These are phyloP conservation scores for Fistulifera solaris DNA, from an alignment of 108 stramenopile species.

Conservation along the genomic window DNA sequence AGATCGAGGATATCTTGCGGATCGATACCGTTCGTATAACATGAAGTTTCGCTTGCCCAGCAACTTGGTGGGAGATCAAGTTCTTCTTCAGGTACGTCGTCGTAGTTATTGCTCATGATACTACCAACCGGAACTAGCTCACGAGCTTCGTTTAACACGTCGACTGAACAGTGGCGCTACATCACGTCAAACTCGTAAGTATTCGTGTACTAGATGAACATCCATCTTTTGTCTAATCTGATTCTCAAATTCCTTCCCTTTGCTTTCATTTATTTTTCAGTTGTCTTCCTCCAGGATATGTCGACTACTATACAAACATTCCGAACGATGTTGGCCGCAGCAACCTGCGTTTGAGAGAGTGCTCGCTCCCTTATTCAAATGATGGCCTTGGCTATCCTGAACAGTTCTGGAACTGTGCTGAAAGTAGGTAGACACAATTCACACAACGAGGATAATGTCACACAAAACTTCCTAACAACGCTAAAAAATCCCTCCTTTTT, in stretches of 20 bases:
- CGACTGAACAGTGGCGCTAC: slow-evolving; percentile 54
- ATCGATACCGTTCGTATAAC: slow-evolving; percentile 17
- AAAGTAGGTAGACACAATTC: slow-evolving; percentile 7
- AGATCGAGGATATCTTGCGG: slow-evolving; percentile 40
- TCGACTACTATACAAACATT: too few species aligned
- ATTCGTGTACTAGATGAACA: slow-evolving; percentile 6
- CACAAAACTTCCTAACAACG: too few species aligned
- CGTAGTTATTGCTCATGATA: too few species aligned
- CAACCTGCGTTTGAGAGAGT: too few species aligned
- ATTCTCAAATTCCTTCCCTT: slow-evolving; percentile 1
- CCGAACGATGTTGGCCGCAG: too few species aligned
- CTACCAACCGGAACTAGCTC: too few species aligned
- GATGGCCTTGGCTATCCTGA: slow-evolving; percentile 15
- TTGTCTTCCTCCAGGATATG: slow-evolving; percentile 5
- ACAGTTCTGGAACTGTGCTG: slow-evolving; percentile 71
- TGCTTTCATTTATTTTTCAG: not conserved
- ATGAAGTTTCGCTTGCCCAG: slow-evolving; percentile 33
- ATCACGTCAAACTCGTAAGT: slow-evolving; percentile 47
- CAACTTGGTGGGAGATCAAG: slow-evolving; percentile 38
- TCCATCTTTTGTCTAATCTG: not conserved
- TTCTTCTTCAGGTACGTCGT: slow-evolving; percentile 19
- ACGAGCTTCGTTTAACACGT: too few species aligned
- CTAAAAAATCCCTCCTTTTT: too few species aligned
- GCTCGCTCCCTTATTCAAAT: too few species aligned
- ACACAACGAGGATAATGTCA: too few species aligned